Base-by-base conservation (phyloP, 139 green algal species). In the Gonium pectorale region DNA sequence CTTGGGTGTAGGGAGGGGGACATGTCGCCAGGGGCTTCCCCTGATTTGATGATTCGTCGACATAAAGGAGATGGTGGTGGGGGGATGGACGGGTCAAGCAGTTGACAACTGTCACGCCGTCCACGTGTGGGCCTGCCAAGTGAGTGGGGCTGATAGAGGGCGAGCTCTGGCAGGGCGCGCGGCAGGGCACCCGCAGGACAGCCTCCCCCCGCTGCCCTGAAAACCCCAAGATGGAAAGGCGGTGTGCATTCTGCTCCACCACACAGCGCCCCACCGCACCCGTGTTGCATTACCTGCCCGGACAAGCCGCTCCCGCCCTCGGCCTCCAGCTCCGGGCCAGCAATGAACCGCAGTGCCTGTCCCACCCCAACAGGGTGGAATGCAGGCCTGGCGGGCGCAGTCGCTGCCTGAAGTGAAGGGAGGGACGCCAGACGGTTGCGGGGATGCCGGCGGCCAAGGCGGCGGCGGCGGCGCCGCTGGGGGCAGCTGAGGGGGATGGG, bases 351-450 rank as follows among this genome's bases (percentile, higher is more conserved):
- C 54, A 41, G 37, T 62, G 43, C 9, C n/a, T 46, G 17, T 41
- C 13, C 67, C 3, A 27, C 43, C 68, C 24, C 27, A 5, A 24
- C 44, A 83, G 44, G 73, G 62, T 15, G 83, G 83, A 43, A 88
- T 88, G 83, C 72, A 88, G 77, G 73, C 49, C 24, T 88, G 83
- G 83, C 72, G 83, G 7, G 66, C 72, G 0, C 43, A 59, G 29
- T 26, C 13, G 27, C 31, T 88, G 38, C 52, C 66, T n/a, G 83
- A 88, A 37, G 83, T 80, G 51, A 84, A 64, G n/a, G 60, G 29
- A 40, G 67, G 41, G n/a, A n/a, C n/a, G n/a, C n/a, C n/a, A n/a
- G n/a, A n/a, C n/a, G n/a, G n/a, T n/a, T n/a, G n/a, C n/a, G n/a
- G n/a, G n/a, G n/a, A n/a, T n/a, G n/a, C n/a, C n/a, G n/a, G n/a